A percentile compares a stretch with the other conserved stretches of the same genome.
phyloP scores from a whole-genome alignment of 257 asterid species.

The Agastache rugosa region DNA sequence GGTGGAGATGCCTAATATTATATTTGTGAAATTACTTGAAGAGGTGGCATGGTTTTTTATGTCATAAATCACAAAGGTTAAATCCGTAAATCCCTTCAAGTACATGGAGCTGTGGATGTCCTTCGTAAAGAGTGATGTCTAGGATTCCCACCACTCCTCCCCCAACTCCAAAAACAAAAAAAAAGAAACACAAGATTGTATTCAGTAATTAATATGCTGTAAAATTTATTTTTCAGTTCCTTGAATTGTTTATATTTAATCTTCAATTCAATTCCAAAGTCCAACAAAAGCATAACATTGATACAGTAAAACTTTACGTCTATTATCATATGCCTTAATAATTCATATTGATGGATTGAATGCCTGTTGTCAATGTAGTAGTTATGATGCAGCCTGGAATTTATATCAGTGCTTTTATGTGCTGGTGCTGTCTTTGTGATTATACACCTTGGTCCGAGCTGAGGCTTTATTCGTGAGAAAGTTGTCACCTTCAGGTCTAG shows the following conservation, averaged over 20 bases:
- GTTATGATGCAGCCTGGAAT: neutral
- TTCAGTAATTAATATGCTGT: too few relatives aligned
- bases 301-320: neutral
- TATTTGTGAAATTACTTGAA: neutral
- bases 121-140: neutral
- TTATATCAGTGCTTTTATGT: slow-evolving; percentile 22
- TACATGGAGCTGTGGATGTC: neutral
- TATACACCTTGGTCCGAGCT: neutral
- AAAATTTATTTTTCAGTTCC: too few relatives aligned
- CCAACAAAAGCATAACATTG: neutral
- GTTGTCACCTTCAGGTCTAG: slow-evolving; percentile 16
- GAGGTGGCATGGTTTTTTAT: neutral
- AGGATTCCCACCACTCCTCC: neutral
- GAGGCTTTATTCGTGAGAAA: neutral
- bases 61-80: neutral
- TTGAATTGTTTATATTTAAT: neutral
- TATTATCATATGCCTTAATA: neutral
- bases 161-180: too few relatives aligned
- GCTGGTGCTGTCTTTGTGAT: slow-evolving; percentile 14
- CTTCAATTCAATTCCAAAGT: neutral
- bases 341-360: slow-evolving; percentile 12
- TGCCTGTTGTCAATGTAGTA: neutral
- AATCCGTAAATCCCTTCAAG: neutral
- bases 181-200: too few relatives aligned
- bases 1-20: neutral